Evolutionary conservation across 2,329 filamentous ascomycete species (phyloP), one percentile per base, ranked within the genome.

Genomic region (Fusarium sp.): DNA sequence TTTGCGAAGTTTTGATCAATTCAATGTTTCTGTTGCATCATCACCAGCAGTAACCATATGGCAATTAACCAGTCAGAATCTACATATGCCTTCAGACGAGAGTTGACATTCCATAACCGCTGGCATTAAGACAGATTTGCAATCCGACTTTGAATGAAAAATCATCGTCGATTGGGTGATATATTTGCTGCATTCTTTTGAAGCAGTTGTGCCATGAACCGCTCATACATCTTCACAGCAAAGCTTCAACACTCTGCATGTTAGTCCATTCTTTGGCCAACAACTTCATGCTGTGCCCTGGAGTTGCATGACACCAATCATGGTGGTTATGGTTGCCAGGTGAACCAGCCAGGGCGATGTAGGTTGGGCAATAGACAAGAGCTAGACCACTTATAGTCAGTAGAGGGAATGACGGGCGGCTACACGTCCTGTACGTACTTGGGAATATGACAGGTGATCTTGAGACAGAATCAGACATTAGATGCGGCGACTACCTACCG

Each of bases 311-410:
- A 33, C 17, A 47, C 39, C 53, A 56, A 27, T 18, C 9, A 17
- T 42, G 42, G 55, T 58, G 55, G 22, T 25, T 41, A 41, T 50
- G 55, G 74, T 76, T 76, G 74, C 72, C 72, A 65, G 74, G 72
- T 71, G 63, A 59, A 75, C 72, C 52, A 57, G 45, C 72, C 55
- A 57, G 45, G 41, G 27, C 27, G 27, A 27, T 27, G 25, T 20
- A 15, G 17, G 31, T 13, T 27, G 22, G 20, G n/a, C 36, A 38
- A 38, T 27, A 52, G 13, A 27, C 33, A 25, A 50, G 46, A 25
- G 15, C 17, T 20, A 36, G 49, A 36, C 27, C 22, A 36, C 47
- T 11, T 35, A 20, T 14, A 39, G 18, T 17, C 15, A 18, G n/a
- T 31, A 12, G 31, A 50, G 27, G 49, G 44, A 54, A 56, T 56